A percentile compares a stretch with the other conserved stretches of the same genome.
phyloP scores from a whole-genome alignment of 352 stramenopile genomes.

The Phytophthora syringae region DNA sequence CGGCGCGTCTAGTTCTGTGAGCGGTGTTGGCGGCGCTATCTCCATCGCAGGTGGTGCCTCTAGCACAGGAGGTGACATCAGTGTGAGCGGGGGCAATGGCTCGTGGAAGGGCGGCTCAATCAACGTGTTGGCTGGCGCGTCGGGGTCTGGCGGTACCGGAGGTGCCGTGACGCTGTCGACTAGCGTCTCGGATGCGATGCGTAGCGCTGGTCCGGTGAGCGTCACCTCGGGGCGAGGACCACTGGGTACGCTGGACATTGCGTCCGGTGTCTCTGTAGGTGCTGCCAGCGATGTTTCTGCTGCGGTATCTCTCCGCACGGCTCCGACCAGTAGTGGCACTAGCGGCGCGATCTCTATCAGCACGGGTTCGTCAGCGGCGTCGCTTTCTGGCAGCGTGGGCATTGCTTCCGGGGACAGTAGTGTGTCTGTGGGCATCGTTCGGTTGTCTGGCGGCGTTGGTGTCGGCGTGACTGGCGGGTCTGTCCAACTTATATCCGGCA shows the following conservation, averaged over 20 bases:
- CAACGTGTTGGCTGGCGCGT: slow-evolving; percentile 10
- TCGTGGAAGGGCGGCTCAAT: slow-evolving; percentile 34
- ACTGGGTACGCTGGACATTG: slow-evolving; percentile 27
- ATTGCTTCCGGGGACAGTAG: slow-evolving; percentile 19
- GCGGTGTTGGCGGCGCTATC: slow-evolving; percentile 19
- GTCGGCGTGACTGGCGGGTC: slow-evolving; percentile 18
- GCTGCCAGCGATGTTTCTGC: slow-evolving; percentile 18
- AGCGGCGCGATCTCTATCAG: slow-evolving; percentile 16
- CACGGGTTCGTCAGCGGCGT: slow-evolving; percentile 17
- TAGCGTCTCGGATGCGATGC: slow-evolving; percentile 23
- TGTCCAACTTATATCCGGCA: slow-evolving; percentile 23
- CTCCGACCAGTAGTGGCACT: slow-evolving; percentile 19
- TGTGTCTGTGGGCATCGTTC: slow-evolving; percentile 11
- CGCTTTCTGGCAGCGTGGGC: slow-evolving; percentile 20
- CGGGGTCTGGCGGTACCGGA: slow-evolving; percentile 5
- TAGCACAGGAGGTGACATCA: slow-evolving; percentile 22
- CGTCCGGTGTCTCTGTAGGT: slow-evolving; percentile 11
- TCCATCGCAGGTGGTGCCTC: slow-evolving; percentile 17
- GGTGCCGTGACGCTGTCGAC: slow-evolving; percentile 13
- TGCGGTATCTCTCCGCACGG: slow-evolving; percentile 20
- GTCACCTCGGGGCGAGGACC: slow-evolving; percentile 22
- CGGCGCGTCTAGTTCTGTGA: slow-evolving; percentile 8
- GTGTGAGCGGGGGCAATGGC: slow-evolving; percentile 15
- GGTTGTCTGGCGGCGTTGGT: slow-evolving; percentile 17
- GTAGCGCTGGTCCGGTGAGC: slow-evolving; percentile 23